A percentile compares a stretch with the other conserved stretches of the same genome.
phyloP scores from a whole-genome alignment of 2,329 filamentous ascomycete species.

The Colletotrichum costaricense region DNA sequence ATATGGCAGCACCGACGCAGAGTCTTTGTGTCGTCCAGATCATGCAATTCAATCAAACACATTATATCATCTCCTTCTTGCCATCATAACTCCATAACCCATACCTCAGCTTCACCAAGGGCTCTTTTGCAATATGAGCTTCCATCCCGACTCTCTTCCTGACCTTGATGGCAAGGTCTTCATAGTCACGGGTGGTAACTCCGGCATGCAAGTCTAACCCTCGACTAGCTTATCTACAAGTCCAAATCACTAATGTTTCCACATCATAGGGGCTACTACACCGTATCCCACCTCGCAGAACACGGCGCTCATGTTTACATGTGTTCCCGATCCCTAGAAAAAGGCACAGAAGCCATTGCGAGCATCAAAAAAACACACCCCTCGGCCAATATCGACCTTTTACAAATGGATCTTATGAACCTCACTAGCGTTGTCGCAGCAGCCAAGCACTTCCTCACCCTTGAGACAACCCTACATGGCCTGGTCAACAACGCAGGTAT shows the following conservation, averaged over 20 bases:
- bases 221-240: not conserved
- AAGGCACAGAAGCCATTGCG: conserved; percentile 45
- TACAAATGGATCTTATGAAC: conserved; percentile 48
- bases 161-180: conserved; percentile 54
- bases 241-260: not conserved
- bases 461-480: conserved; percentile 46
- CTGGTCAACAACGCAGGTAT: conserved; percentile 38
- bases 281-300: conserved; percentile 48
- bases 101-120: no score
- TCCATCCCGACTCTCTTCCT: conserved; percentile 54
- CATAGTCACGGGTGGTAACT: conserved; percentile 57
- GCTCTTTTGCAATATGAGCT: conserved; percentile 37
- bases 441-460: conserved; percentile 43
- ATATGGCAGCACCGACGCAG: no score
- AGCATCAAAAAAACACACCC: conserved; percentile 46
- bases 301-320: conserved; percentile 55
- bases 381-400: conserved; percentile 45
- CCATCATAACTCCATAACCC: no score
- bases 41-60: no score
- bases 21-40: no score
- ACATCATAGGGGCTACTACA: conserved; percentile 46
- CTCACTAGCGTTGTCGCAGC: conserved; percentile 50
- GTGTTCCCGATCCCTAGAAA: conserved; percentile 48
- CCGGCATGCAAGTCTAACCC: conserved; percentile 52
- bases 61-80: no score